A percentile compares a stretch with the other conserved stretches of the same genome.
These are phyloP conservation scores for Juncus inflexus DNA, from an alignment of 176 grass and related monocot species.

Conservation along the genomic window DNA sequence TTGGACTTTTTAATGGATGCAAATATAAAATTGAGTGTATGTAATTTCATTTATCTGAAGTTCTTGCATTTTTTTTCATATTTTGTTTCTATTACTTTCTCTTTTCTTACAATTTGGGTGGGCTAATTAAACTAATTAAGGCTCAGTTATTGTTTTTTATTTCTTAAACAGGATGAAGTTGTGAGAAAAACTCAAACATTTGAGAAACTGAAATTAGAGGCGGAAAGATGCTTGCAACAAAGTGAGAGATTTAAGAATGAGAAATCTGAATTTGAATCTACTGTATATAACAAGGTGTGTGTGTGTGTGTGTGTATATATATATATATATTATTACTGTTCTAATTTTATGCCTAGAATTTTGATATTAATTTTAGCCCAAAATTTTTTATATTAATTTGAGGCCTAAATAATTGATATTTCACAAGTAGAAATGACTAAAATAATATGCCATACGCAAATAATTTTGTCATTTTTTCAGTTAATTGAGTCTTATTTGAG, in stretches of 20 bases:
- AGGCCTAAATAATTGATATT: no score
- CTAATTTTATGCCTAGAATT: no score
- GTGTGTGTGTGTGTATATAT: conserved; percentile 8
- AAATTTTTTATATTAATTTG: no score
- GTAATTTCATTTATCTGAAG: background rate
- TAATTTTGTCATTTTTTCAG: no score
- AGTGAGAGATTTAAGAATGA: conserved; percentile 60
- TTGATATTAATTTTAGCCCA: no score
- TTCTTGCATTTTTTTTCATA: background rate
- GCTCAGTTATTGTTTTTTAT: background rate
- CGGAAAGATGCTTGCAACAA: conserved; percentile 80
- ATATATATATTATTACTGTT: no score
- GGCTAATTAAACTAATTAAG: background rate
- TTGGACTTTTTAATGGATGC: conserved; percentile 93
- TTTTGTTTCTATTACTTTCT: background rate
- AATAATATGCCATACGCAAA: no score
- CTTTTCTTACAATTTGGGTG: background rate
- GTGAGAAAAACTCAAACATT: conserved; percentile 67
- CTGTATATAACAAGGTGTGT: conserved; percentile 64
- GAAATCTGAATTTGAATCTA: conserved; percentile 71
- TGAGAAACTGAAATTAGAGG: conserved; percentile 77
- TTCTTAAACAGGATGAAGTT: conserved; percentile 70
- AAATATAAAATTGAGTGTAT: conserved; percentile 94
- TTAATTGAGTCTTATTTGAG: no score
- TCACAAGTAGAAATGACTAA: no score